Evolutionary conservation across 1,139 yeast species (phyloP).

Genomic region (Hanseniaspora sp.): DNA sequence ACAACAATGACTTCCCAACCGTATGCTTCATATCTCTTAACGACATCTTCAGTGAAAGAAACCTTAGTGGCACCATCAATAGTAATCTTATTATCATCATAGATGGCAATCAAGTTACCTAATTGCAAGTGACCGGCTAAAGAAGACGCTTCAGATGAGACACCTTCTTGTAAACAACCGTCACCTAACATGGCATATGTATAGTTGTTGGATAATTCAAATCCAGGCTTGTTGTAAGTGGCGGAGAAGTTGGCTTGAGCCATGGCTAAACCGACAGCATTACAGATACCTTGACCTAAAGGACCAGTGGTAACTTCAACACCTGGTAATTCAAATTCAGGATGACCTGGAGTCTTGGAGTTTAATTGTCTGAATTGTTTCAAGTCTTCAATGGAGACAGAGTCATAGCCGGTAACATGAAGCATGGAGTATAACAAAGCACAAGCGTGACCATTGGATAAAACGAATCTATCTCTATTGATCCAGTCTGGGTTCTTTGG

Average conservation of each 20-base stretch:
- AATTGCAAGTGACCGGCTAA: constrained; percentile 94
- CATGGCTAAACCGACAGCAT: constrained; percentile 94
- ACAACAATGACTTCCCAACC: constrained; percentile 88
- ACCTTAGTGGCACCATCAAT: constrained; percentile 88
- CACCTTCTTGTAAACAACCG: constrained; percentile 99
- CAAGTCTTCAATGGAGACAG: constrained; percentile 68
- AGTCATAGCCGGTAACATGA: constrained; percentile 73
- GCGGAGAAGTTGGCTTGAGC: constrained; percentile 92
- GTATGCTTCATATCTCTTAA: constrained; percentile 75
- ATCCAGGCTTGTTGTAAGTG: constrained; percentile 81
- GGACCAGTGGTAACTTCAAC: constrained; percentile 99
- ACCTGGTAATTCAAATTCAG: constrained; percentile 75
- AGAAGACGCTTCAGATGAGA: constrained; percentile 86
- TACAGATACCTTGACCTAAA: constrained; percentile 94
- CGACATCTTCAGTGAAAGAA: constrained; percentile 92
- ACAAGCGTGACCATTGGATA: constrained; percentile 96
- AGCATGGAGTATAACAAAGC: constrained; percentile 79
- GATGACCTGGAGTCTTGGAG: constrained; percentile 96
- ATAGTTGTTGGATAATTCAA: constrained; percentile 58
- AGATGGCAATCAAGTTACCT: constrained; percentile 87
- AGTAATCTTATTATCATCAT: constrained; percentile 95
- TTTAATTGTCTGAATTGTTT: constrained; percentile 81
- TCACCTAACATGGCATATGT: constrained; percentile 85
- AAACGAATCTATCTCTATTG: constrained; percentile 89
- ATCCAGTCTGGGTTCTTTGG: constrained; percentile 87